Percentiles rank a stretch among this genome's conserved stretches.
phyloP scores from a whole-genome alignment of 768 basidiomycete species.

The Lactarius tabidus region DNA sequence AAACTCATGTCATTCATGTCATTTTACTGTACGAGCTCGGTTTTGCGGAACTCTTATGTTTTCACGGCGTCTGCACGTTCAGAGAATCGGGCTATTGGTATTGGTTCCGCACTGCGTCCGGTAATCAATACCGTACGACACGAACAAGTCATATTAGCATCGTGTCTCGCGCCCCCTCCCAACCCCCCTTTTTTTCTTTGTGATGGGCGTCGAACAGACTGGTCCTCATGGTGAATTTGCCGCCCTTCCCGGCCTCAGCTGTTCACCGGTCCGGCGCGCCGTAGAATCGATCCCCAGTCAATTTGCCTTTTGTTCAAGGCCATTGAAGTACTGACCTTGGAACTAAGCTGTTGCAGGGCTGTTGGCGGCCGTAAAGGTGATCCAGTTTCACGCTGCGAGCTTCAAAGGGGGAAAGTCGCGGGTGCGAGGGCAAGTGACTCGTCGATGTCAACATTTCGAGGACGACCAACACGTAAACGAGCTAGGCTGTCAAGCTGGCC shows the following conservation, averaged over 20 bases:
- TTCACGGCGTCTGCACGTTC: background rate
- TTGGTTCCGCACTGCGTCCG: conserved; percentile 5
- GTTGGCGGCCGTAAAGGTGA: background rate
- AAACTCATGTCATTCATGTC: conserved; percentile 3
- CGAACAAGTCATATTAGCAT: background rate
- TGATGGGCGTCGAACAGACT: background rate
- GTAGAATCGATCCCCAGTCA: background rate
- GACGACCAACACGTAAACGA: conserved; percentile 1
- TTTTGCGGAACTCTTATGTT: conserved; percentile 13
- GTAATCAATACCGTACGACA: background rate
- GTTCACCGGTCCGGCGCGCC: background rate
- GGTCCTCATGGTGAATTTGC: background rate
- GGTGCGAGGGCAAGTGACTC: background rate
- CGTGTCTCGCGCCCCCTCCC: background rate
- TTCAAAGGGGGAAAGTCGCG: background rate
- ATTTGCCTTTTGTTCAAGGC: background rate
- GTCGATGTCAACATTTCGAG: background rate
- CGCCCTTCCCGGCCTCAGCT: background rate
- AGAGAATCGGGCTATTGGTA: background rate
- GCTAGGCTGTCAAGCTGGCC: background rate
- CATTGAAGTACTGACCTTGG: background rate
- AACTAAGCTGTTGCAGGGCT: background rate
- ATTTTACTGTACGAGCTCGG: background rate
- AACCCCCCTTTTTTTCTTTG: background rate
- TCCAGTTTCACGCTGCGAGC: background rate